Evolutionary conservation across 805 yeast genomes (phyloP), one percentile per base, ranked within the genome.

Genomic region (Metschnikowia picachoensis): DNA sequence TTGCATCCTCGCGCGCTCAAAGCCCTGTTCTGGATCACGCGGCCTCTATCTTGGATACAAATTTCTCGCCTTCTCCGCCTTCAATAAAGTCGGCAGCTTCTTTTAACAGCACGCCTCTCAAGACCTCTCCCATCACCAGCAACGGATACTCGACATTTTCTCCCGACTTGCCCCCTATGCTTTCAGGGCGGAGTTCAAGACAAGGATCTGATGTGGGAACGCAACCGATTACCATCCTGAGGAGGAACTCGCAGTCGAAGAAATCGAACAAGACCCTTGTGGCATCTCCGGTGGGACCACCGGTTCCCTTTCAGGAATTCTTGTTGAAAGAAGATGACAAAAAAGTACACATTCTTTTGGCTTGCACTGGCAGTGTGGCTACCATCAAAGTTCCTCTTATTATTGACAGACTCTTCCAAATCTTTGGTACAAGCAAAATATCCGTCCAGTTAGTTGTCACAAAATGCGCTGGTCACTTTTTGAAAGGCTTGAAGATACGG

Each of bases 361-460:
- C 95, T 15, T 95, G 95, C 15, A 88, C 98, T 1, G 99, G 99
- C 1, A 87, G 96, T 2, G 97, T 94, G 3, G 99, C 99, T 5
- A 88, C 98, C 2, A 89, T 94, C 52, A 94, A 94, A 64, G 83
- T 94, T 17, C 96, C 97, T 0, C 65, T 85, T 53, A 89, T 94
- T 34, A 88, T 94, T 53, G 95, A 85, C 60, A 88, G 89, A 62
- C 74, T 94, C 41, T 85, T 83, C 61, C 87, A 88, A 63, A 74
- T 85, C 7, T 92, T 87, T 65, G 87, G 90, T 5, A 52, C 80
- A 70, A 52, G 61, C 39, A 82, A 80, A 48, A 83, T 90, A 3
- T 82, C 90, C 3, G 87, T 91, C 50, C 97, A 91, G 65, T 70
- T 91, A 42, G 88, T 91, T 20, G 86, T 87, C 20, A 90, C 97